Percentiles rank a stretch among this genome's conserved stretches.
These are phyloP conservation scores for Xylaria sp. DNA, from an alignment of 2,329 filamentous ascomycete genomes.

Conservation along the genomic window DNA sequence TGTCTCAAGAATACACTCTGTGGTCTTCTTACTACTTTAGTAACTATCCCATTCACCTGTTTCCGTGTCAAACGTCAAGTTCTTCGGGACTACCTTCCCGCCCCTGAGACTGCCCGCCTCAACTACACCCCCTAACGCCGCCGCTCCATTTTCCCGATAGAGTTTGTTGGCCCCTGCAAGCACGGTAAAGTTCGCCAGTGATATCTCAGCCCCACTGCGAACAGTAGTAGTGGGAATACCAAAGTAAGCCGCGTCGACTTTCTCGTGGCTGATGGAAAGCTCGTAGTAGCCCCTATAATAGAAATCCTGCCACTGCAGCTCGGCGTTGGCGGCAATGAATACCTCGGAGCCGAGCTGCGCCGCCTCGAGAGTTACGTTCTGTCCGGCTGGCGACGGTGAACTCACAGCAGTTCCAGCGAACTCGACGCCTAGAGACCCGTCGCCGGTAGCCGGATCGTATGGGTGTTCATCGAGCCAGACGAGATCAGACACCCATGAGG, in stretches of 20 bases:
- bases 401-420: slow-evolving; percentile 69
- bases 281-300: slow-evolving; percentile 76
- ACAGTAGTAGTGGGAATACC: slow-evolving; percentile 59
- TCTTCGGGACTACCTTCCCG: slow-evolving; percentile 43
- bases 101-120: slow-evolving; percentile 62
- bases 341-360: slow-evolving; percentile 59
- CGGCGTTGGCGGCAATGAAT: slow-evolving; percentile 61
- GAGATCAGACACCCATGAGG: slow-evolving; percentile 66
- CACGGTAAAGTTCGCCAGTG: slow-evolving; percentile 72
- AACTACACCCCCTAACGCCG: slow-evolving; percentile 42
- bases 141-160: slow-evolving; percentile 42
- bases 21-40: neutral
- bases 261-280: slow-evolving; percentile 63
- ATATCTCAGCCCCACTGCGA: slow-evolving; percentile 67
- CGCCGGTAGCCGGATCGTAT: slow-evolving; percentile 59
- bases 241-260: slow-evolving; percentile 68
- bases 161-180: slow-evolving; percentile 65
- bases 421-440: slow-evolving; percentile 61
- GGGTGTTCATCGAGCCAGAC: slow-evolving; percentile 59
- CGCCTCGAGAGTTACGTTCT: slow-evolving; percentile 63
- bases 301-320: slow-evolving; percentile 71
- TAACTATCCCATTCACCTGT: slow-evolving; percentile 43
- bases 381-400: slow-evolving; percentile 66
- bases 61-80: slow-evolving; percentile 71
- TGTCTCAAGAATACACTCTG: fast-evolving